Base-by-base conservation (phyloP, 2,329 filamentous ascomycete species). In the Colletotrichum sp. region DNA sequence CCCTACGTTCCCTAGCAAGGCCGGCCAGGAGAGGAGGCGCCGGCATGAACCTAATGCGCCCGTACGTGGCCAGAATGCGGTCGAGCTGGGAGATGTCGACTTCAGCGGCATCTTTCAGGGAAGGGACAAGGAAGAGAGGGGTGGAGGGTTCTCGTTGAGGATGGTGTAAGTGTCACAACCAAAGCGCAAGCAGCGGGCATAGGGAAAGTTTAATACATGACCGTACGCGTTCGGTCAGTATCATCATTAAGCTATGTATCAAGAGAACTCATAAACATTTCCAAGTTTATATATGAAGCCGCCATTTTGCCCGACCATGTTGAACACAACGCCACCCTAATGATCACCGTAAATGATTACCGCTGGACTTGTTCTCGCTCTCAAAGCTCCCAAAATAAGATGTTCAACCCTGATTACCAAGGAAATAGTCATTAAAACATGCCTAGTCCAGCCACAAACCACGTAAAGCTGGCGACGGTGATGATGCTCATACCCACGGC, bases 1-100 rank as follows among this genome's bases (percentile, higher is more conserved):
- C 82, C 97, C 97, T 4, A 99, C 97, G 0, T 99, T 99, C 83
- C 97, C 97, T 0, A 97, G 95, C 80, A 98, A 98, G 84, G 97
- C 97, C 0, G 95, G 96, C 2, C 94, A 97, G 88, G 97, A 99
- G 88, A 94, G 93, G 81, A 89, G 96, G 79, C 88, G 95, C 78
- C 89, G 91, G 48, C 89, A 91, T 75, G 92, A 93, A 76, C 97
- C 97, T 1, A 93, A 96, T 83, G 97, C 97, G 8, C 97, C 97
- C 0, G 91, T 91, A 52, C 89, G 96, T 36, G 96, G 96, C 0
- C 92, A 94, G 67, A 91, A 91, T 73, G 92, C 91, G 3, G 88
- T 90, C 1, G 86, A 88, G 6, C 79, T 92, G 5, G 88, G 89
- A 0, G 86, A 88, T 4, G 86, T 90, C 13, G 94, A 96, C 83